phyloP scores from a whole-genome alignment of 2,329 filamentous ascomycete species.

The Mariannaea elegans region DNA sequence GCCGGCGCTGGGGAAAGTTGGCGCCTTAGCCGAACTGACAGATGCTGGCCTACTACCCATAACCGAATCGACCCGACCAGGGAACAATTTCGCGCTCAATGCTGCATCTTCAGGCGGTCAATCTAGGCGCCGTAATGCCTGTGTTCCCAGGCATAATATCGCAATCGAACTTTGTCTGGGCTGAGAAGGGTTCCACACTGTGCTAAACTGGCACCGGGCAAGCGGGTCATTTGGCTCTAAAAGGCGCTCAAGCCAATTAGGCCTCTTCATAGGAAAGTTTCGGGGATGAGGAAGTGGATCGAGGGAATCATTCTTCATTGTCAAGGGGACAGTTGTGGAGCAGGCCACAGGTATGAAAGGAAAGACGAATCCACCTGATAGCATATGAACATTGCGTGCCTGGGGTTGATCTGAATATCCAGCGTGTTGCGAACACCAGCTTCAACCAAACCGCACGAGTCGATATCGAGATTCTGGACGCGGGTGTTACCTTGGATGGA shows the following conservation, averaged over 20 bases:
- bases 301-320: conserved; percentile 26
- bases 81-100: conserved; percentile 18
- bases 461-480: background rate
- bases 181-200: conserved; percentile 41
- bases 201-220: conserved; percentile 42
- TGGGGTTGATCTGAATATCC: conserved; percentile 24
- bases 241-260: conserved; percentile 34
- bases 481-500: background rate
- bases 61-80: conserved; percentile 39
- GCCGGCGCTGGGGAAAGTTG: conserved; percentile 40
- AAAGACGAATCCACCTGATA: conserved; percentile 35
- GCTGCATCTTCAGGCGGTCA: conserved; percentile 28
- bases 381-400: conserved; percentile 13
- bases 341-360: conserved; percentile 40
- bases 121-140: conserved; percentile 35
- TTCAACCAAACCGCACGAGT: conserved; percentile 3
- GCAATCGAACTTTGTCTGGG: conserved; percentile 25
- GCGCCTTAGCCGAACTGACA: conserved; percentile 36
- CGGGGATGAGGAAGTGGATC: conserved; percentile 32
- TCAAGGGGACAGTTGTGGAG: conserved; percentile 38
- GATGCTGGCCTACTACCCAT: conserved; percentile 37
- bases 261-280: conserved; percentile 19
- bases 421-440: conserved; percentile 24
- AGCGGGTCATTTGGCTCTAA: conserved; percentile 32
- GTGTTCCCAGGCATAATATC: conserved; percentile 39